phyloP scores from a whole-genome alignment of 208 protist species.

The Trypanosoma lewisi region DNA sequence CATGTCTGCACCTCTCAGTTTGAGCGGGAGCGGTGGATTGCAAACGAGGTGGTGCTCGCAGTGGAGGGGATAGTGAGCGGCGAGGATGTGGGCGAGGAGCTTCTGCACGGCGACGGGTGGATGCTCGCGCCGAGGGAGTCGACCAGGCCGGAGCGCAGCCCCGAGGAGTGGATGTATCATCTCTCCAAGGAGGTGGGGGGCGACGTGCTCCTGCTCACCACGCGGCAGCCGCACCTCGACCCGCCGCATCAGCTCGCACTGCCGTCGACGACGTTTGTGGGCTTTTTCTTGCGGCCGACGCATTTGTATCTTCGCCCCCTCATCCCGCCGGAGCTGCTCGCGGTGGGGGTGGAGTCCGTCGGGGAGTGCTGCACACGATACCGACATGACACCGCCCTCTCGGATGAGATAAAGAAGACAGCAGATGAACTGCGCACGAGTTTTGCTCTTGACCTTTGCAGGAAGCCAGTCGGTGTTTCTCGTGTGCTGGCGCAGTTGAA shows the following conservation, averaged over 20 bases:
- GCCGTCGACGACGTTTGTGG: slow-evolving; percentile 35
- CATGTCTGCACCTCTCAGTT: slow-evolving; percentile 8
- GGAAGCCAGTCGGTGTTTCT: slow-evolving; percentile 23
- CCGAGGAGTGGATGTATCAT: slow-evolving; percentile 22
- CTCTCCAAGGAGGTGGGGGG: slow-evolving; percentile 16
- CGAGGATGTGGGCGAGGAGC: slow-evolving; percentile 39
- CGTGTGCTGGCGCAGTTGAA: slow-evolving; percentile 28
- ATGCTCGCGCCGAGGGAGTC: slow-evolving; percentile 23
- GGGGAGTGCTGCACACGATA: not conserved
- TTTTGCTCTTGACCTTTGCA: not conserved
- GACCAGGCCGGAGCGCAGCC: slow-evolving; percentile 1
- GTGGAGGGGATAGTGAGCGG: slow-evolving; percentile 14
- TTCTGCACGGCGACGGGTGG: slow-evolving; percentile 61
- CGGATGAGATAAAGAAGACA: slow-evolving; percentile 16
- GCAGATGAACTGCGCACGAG: slow-evolving; percentile 16
- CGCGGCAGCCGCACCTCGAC: slow-evolving; percentile 30
- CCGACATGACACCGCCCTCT: slow-evolving; percentile 16
- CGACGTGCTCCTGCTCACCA: slow-evolving; percentile 43
- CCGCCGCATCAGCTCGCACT: slow-evolving; percentile 41
- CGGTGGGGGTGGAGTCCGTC: slow-evolving; percentile 28
- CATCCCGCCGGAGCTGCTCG: slow-evolving; percentile 56
- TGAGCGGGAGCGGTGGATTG: slow-evolving; percentile 13
- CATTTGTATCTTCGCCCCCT: slow-evolving; percentile 49
- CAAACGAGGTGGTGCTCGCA: slow-evolving; percentile 31
- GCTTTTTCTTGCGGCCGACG: slow-evolving; percentile 34